A percentile compares a stretch with the other conserved stretches of the same genome.
phyloP scores from a whole-genome alignment of 2,329 filamentous ascomycete species.

The Colletotrichum caudatum region DNA sequence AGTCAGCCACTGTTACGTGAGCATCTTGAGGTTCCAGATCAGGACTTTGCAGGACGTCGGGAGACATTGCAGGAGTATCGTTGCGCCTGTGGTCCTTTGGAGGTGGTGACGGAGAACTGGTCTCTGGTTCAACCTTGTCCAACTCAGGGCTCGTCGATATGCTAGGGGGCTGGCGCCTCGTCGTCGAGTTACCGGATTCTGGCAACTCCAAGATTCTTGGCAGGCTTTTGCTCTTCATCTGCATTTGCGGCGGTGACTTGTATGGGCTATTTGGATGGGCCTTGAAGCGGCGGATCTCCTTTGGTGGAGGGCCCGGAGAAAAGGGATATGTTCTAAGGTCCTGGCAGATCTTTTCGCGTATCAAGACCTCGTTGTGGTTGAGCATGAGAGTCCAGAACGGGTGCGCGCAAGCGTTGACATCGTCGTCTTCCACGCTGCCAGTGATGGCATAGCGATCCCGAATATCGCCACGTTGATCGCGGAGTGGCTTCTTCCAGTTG shows the following conservation, averaged over 20 bases:
- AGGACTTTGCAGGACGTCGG: constrained; percentile 27
- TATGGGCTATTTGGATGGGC: constrained; percentile 18
- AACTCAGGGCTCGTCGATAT: neutral
- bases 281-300: constrained; percentile 31
- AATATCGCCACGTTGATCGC: constrained; percentile 24
- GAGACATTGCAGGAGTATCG: constrained; percentile 33
- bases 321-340: constrained; percentile 15
- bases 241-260: constrained; percentile 22
- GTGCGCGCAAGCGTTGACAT: constrained; percentile 19
- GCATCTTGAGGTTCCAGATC: constrained; percentile 11
- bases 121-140: constrained; percentile 1
- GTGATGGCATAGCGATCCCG: constrained; percentile 30
- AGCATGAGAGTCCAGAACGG: constrained; percentile 23
- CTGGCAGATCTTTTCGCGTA: constrained; percentile 33
- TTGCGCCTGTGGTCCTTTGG: neutral
- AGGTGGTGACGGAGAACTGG: neutral
- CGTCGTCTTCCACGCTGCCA: constrained; percentile 11
- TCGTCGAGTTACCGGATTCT: constrained; percentile 14
- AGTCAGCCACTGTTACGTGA: constrained; percentile 9
- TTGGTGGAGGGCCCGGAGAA: constrained; percentile 9
- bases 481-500: constrained; percentile 10
- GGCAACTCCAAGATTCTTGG: constrained; percentile 17
- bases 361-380: constrained; percentile 28
- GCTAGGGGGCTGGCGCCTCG: neutral
- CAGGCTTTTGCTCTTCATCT: constrained; percentile 13